Evolutionary conservation across 345 rosid genomes (phyloP), one percentile per base, ranked within the genome.

Genomic region (Passiflora organensis): DNA sequence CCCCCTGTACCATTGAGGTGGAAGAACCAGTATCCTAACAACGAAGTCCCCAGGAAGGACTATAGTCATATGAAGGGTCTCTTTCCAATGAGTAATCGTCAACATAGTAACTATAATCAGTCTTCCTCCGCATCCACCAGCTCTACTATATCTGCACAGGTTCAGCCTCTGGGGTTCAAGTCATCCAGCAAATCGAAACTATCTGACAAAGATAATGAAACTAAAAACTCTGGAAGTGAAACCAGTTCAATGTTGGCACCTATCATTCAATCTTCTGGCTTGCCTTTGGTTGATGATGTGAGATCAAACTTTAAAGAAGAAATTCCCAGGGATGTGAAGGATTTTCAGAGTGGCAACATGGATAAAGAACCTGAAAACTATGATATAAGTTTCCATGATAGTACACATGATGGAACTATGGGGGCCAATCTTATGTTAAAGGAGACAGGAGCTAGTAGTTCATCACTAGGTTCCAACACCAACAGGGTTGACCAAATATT

Each of bases 11-110:
- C 97, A 15, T 72, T 82, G 80, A 76, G 76, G 86, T 75, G 85
- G 96, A 94, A 87, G 75, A 94, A 81, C 45, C 82, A 83, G 37
- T 72, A 80, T 71, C 81, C 88, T 58, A 69, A 71, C 72, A 94
- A 89, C 68, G 97, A 89, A 63, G 82, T 91, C 34, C 93, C 99
- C 25, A 78, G 68, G 58, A 82, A 83, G 25, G 95, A 86, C 44
- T 82, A 80, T 72, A 74, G 72, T 65, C 71, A 81, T 61, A 79
- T 70, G 82, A 88, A 85, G 25, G 81, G 85, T 58, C 61, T 80
- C 56, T 74, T 78, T 62, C 88, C 96, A 5, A 83, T 77, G 76
- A 80, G 75, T 42, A 87, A 79, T 61, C 81, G 79, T 45, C 94
- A 89, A 43, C 83, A 88, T 60, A 80, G 72, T 76, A 78, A 73